Evolutionary conservation across 345 rosid species (phyloP), one percentile per base, ranked within the genome.

Genomic region (Anacardium occidentale): DNA sequence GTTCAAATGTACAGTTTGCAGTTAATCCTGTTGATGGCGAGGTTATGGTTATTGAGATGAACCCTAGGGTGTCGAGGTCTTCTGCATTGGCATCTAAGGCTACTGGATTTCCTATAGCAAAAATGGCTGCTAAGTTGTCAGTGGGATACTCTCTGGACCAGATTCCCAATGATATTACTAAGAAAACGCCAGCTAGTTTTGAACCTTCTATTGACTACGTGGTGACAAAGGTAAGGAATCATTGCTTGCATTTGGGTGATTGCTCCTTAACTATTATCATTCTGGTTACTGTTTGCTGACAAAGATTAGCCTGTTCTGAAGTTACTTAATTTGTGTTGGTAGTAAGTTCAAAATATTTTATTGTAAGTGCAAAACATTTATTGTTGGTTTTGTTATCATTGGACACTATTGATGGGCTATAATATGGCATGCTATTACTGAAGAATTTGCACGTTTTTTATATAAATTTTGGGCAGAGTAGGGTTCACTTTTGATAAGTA

Each of bases 151-250:
- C 99, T 0, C 77, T 95, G 83, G 99, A 92, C 77, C 98, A 91
- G 82, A 95, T 92, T 87, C 98, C 99, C 1, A 95, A 93, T 83
- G 99, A 95, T 81, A 95, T 95, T 72, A 95, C 97, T 0, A 95
- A 84, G 89, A 95, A 95, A 86, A 95, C 99, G 6, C 99, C 99
- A 0, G 97, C 99, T 59, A 92, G 99, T 83, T 95, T 95, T 60
- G 97, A 95, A 84, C 99, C 99, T 60, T 95, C 99, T 45, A 92
- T 95, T 37, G 99, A 95, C 79, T 95, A 95, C 83, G 98, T 95
- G 71, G 98, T 92, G 62, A 89, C 97, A 11, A 95, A 95, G 96
- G 99, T 84, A 70, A 71, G 87, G 57, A 21, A 2, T 59, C 66
- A 3, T 11, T 42, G 74, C 59, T 64, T 57, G 42, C 24, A 56